phyloP scores from a whole-genome alignment of 2,329 filamentous ascomycete genomes.

The Cytospora mali region DNA sequence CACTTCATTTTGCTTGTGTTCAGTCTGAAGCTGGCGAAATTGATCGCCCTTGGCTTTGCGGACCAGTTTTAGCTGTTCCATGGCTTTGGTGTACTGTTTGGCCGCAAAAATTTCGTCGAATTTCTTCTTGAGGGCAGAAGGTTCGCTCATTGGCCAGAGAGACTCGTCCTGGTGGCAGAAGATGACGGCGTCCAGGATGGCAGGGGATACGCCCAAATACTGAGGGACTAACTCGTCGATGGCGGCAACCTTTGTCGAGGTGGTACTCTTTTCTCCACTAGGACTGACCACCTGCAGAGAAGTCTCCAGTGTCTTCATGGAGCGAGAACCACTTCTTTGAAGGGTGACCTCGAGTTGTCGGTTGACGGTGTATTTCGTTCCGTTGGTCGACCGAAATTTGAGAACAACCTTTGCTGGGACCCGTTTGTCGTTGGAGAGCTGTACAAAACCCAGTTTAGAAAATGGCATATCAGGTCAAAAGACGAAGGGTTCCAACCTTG shows the following conservation, averaged over 20 bases:
- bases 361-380: slow-evolving; percentile 78
- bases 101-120: slow-evolving; percentile 99
- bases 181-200: slow-evolving; percentile 91
- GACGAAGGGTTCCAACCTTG: slow-evolving; percentile 55
- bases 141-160: slow-evolving; percentile 93
- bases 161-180: slow-evolving; percentile 99
- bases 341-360: slow-evolving; percentile 84
- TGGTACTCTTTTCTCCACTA: slow-evolving; percentile 64
- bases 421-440: slow-evolving; percentile 82
- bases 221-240: slow-evolving; percentile 83
- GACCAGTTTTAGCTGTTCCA: slow-evolving; percentile 88
- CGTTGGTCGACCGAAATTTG: slow-evolving; percentile 77
- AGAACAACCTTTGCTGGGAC: slow-evolving; percentile 91
- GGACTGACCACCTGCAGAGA: slow-evolving; percentile 80
- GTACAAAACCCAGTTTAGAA: background rate
- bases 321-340: slow-evolving; percentile 71
- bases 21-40: slow-evolving; percentile 70
- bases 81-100: slow-evolving; percentile 93
- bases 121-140: slow-evolving; percentile 80
- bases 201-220: slow-evolving; percentile 84
- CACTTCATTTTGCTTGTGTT: slow-evolving; percentile 75
- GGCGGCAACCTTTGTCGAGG: slow-evolving; percentile 80
- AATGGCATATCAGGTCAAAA: background rate
- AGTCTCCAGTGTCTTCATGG: slow-evolving; percentile 83
- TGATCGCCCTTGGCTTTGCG: slow-evolving; percentile 81